Base-by-base conservation (phyloP, 805 yeast species). In the Pichia paraexigua region DNA sequence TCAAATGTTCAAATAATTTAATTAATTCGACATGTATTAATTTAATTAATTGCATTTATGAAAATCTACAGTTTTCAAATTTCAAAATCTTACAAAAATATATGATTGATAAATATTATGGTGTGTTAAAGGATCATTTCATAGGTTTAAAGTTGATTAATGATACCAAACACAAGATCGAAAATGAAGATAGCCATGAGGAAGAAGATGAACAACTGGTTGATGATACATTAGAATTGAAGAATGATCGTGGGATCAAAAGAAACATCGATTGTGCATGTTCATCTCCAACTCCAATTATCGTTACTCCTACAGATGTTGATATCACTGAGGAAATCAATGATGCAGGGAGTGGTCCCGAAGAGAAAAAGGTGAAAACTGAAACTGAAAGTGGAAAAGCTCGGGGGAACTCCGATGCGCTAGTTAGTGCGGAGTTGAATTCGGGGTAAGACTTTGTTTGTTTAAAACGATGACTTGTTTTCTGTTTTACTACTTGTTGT, bases 11-110 rank as follows among this genome's bases (percentile, higher is more conserved):
- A 40, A 81, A 86, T 62, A 85, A 83, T 61, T 67, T 90, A 53
- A 75, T 85, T 3, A 85, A 81, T 60, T 89, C 97, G 0, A 77
- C 91, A 7, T 77, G 92, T 56, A 71, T 89, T 45, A 90, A 86
- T 62, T 71, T 91, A 24, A 46, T 67, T 41, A 55, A 57, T 35
- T 28, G 60, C 11, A 47, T 67, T 4, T 18, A 54, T 5, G 62
- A 62, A 12, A 58, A 64, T 47, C 46, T 55, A 12, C 44, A 48
- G 5, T 49, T 54, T 9, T 22, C 45, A 20, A 64, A 64, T 45
- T 59, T 57, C 43, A 56, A 56, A 42, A 37, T 59, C 0, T 32
- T 67, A 28, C 53, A 56, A 37, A 49, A 49, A 13, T 60, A 66
- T 46, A 40, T 66, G 32, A 57, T 52, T n/a, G 46, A 47, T 1